phyloP scores from a whole-genome alignment of 345 rosid genomes.

The Passiflora organensis region DNA sequence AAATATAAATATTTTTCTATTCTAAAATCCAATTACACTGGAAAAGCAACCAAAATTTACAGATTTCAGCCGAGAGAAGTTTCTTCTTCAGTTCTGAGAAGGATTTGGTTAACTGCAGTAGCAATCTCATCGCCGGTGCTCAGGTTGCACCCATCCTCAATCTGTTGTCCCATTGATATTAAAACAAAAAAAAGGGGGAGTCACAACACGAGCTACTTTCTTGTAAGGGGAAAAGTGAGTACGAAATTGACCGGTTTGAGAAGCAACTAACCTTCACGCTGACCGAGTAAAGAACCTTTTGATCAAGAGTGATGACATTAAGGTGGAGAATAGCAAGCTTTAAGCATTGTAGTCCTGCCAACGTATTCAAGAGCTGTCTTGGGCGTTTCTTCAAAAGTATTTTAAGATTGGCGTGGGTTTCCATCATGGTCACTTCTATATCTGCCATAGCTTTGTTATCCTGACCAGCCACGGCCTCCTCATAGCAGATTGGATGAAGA shows the following conservation, averaged over 20 bases:
- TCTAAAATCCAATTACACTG: too few relatives aligned
- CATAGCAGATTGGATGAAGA: not conserved
- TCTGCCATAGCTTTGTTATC: constrained; percentile 31
- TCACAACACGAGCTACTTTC: too few relatives aligned
- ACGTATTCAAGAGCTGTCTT: constrained; percentile 59
- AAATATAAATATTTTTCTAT: too few relatives aligned
- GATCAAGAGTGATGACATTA: constrained; percentile 47
- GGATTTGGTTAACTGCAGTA: constrained; percentile 59
- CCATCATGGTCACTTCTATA: constrained; percentile 82
- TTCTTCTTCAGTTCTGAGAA: constrained; percentile 55
- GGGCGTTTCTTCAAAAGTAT: constrained; percentile 60
- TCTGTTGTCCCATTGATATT: constrained; percentile 24
- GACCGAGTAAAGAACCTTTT: constrained; percentile 57
- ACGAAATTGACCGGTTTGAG: too few relatives aligned
- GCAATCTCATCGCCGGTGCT: constrained; percentile 78
- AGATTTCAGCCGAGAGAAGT: constrained; percentile 26
- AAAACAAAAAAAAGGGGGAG: too few relatives aligned
- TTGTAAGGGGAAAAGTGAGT: too few relatives aligned
- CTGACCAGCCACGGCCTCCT: constrained; percentile 7
- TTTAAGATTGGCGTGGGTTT: constrained; percentile 78
- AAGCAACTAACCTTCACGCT: constrained; percentile 56
- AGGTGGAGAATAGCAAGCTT: constrained; percentile 71
- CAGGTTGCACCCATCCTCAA: constrained; percentile 72
- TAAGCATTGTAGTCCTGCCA: constrained; percentile 49
- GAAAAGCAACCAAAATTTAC: too few relatives aligned